Evolutionary conservation across 1,284 basidiomycete species (phyloP), one percentile per base, ranked within the genome.

Genomic region (Pyrrhoderma noxium): DNA sequence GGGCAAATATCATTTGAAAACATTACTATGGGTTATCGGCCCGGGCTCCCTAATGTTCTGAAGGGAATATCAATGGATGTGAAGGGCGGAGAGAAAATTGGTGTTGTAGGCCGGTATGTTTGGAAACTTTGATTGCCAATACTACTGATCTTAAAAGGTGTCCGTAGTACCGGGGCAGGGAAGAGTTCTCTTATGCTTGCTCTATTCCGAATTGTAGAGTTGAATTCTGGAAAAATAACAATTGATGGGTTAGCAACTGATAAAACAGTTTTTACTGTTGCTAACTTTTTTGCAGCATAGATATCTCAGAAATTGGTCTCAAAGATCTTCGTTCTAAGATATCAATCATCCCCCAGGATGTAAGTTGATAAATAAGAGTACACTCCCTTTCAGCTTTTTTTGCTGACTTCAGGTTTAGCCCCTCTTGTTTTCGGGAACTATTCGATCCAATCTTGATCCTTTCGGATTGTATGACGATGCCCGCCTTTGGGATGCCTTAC

Each of bases 41-140:
- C 73, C 2, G 77, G 76, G 2, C 63, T 81, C 18, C 78, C 79
- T 1, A 69, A 74, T 58, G 77, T 85, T 51, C 66, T 85, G 54
- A 76, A 78, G 59, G 69, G 77, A 40, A 70, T 86, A 57, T 72
- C 75, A 44, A 52, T 85, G 63, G 63, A 70, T 50, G 73, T 84
- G 59, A 58, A 73, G 61, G 67, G 83, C 60, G 85, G 86, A 61
- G 85, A 91, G 65, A 90, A 90, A 71, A 87, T 91, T 57, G 86
- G 86, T 50, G 77, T 87, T 25, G 85, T 87, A 21, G 81, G 80
- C 46, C 64, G 74, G 66, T 71, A 42, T 13, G 58, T 50, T 8
- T 2, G n/a, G 9, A n/a, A 40, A n/a, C n/a, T 16, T 7, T 16
- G 7, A 8, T 21, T 23, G 27, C 18, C 14, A 9, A 22, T 47